Evolutionary conservation across 768 basidiomycete species (phyloP).

Genomic region (Coprinellus micaceus): DNA sequence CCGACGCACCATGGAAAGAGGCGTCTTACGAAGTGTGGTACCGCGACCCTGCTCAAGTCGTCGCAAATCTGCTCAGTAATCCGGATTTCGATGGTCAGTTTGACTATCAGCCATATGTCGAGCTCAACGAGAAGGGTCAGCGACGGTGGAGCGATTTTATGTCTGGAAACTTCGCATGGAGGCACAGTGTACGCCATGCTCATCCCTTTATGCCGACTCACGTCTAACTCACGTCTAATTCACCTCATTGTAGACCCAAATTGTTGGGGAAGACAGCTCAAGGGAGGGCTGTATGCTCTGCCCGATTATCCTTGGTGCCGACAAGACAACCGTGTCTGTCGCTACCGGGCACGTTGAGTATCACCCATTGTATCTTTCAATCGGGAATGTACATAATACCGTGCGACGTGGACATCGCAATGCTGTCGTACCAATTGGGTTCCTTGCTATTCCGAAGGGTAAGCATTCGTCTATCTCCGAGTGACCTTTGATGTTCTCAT

Average conservation of each 20-base stretch:
- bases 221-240: neutral
- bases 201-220: neutral
- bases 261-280: constrained; percentile 5
- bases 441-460: constrained; percentile 36
- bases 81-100: constrained; percentile 29
- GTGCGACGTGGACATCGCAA: constrained; percentile 27
- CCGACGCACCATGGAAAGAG: neutral
- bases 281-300: constrained; percentile 20
- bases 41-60: constrained; percentile 21
- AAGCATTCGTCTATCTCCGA: neutral
- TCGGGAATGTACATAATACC: constrained; percentile 25
- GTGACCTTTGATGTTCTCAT: neutral
- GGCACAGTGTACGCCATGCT: constrained; percentile 17
- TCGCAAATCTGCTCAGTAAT: constrained; percentile 28
- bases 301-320: constrained; percentile 30
- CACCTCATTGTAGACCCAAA: neutral
- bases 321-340: constrained; percentile 43
- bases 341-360: constrained; percentile 37
- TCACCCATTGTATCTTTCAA: constrained; percentile 31
- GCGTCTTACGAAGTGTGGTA: constrained; percentile 9
- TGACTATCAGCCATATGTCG: constrained; percentile 27
- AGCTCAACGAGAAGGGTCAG: constrained; percentile 19
- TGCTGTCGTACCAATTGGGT: constrained; percentile 25
- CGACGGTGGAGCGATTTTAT: constrained; percentile 31
- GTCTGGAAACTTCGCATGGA: constrained; percentile 37